Evolutionary conservation across 345 rosid species (phyloP).

Genomic region (Abelmoschus esculentus): DNA sequence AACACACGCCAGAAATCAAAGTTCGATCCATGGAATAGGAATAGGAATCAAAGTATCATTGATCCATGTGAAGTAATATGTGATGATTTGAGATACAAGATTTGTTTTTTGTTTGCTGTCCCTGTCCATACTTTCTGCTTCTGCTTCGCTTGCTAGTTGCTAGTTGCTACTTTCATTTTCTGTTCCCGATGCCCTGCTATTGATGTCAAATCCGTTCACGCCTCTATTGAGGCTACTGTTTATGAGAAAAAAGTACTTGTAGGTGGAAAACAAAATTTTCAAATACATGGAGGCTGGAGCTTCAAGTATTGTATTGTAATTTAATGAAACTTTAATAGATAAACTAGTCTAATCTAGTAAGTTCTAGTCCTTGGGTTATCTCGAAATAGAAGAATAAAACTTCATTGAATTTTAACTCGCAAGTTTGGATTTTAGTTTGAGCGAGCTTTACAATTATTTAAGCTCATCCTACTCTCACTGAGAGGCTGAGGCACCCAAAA

Average conservation of each 20-base stretch:
- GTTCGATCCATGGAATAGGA: no score
- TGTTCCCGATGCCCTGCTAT: no score
- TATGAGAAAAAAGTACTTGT: neutral
- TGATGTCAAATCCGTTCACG: no score
- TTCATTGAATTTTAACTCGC: neutral
- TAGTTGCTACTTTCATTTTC: no score
- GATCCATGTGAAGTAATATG: no score
- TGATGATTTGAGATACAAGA: no score
- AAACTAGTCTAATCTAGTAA: neutral
- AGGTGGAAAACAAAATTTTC: neutral
- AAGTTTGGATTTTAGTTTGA: neutral
- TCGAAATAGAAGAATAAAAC: neutral
- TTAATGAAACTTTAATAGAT: neutral
- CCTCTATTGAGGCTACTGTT: neutral
- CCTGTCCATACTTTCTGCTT: no score
- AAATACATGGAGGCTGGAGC: neutral
- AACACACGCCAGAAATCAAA: no score
- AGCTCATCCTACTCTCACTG: slow-evolving; percentile 15
- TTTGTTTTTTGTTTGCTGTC: no score
- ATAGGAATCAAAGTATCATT: no score
- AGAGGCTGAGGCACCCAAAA: slow-evolving; percentile 25
- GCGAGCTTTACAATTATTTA: neutral
- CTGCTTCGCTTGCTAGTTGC: no score
- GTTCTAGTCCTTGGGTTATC: neutral
- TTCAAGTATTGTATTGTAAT: neutral